Base-by-base conservation (phyloP, 345 rosid species). In the Rhodamnia argentea region DNA sequence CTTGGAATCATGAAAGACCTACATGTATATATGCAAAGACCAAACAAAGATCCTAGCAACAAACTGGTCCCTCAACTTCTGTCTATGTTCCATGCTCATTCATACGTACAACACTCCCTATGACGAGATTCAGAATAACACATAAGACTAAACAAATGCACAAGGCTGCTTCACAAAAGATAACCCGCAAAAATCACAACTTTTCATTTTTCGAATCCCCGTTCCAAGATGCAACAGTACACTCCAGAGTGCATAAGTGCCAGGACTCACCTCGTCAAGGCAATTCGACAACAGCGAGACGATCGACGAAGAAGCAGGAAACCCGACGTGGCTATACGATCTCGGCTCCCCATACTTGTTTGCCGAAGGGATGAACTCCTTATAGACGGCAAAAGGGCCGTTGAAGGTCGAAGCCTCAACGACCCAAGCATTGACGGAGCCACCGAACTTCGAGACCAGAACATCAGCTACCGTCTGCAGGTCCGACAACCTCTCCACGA, bases 381-480 rank as follows among this genome's bases (percentile, higher is more conserved):
- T 90, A 75, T 94, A 95, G 85, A 95, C 91, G 9, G 99, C 96
- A 64, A 95, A 97, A 11, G 95, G 92, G 2, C 98, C 99, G 55
- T 92, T 93, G 89, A 89, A 94, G 56, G 90, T 29, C 64, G 95
- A 88, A 89, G 97, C 95, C 85, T 95, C 94, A 83, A 97, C 88
- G 42, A 95, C 96, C 95, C 94, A 93, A 75, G 96, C 97, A 87
- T 96, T 94, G 50, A 92, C 87, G 85, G 90, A 90, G n/a, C 87
- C 87, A 15, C 96, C 96, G 57, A 93, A 92, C 86, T 96, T 97
- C 52, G 97, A 95, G 88, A 92, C 97, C 24, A 97, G 86, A 86
- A 94, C 87, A 37, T 93, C 94, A 78, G 98, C 95, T 82, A 97
- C 86, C 37, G 50, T 88, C 87, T 89, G 94, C 76, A 89, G 86